These are phyloP conservation scores for Elsinoe ampelina DNA, from an alignment of 2,329 filamentous ascomycete species.

Conservation along the genomic window DNA sequence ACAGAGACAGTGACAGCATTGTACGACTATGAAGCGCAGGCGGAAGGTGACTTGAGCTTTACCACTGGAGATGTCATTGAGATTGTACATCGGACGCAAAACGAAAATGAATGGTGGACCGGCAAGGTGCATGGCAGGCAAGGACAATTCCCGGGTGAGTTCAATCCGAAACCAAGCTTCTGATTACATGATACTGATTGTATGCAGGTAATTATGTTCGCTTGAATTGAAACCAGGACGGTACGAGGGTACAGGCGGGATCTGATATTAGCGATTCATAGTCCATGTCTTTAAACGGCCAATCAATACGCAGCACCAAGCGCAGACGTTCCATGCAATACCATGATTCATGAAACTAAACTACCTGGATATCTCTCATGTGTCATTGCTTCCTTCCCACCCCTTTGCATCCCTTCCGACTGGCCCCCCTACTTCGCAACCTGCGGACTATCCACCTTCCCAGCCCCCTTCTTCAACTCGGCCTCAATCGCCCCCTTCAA, in stretches of 20 bases:
- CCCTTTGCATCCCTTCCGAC: not conserved
- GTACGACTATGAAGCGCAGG: conserved; percentile 94
- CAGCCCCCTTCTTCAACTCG: conserved; percentile 48
- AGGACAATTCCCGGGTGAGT: conserved; percentile 88
- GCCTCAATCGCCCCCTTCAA: conserved; percentile 68
- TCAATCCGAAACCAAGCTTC: conserved; percentile 12
- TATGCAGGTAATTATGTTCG: conserved; percentile 40
- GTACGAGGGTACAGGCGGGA: not conserved
- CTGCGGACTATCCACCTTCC: conserved; percentile 11
- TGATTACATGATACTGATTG: not conserved
- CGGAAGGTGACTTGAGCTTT: conserved; percentile 89
- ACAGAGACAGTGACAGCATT: conserved; percentile 79
- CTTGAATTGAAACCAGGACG: conserved; percentile 24
- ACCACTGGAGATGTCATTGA: conserved; percentile 81
- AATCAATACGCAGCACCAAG: conserved; percentile 2
- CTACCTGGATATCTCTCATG: conserved; percentile 3
- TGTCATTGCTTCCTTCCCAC: not conserved
- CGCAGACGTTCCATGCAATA: not conserved
- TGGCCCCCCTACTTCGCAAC: not conserved
- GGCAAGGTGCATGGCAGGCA: conserved; percentile 69
- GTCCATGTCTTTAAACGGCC: conserved; percentile 13
- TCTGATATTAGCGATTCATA: conserved; percentile 14
- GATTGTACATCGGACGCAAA: conserved; percentile 71
- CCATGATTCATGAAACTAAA: not conserved
- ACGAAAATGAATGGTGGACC: conserved; percentile 96